Evolutionary conservation across 495 filamentous ascomycete species (phyloP).

Genomic region (Chaetomium tenue): DNA sequence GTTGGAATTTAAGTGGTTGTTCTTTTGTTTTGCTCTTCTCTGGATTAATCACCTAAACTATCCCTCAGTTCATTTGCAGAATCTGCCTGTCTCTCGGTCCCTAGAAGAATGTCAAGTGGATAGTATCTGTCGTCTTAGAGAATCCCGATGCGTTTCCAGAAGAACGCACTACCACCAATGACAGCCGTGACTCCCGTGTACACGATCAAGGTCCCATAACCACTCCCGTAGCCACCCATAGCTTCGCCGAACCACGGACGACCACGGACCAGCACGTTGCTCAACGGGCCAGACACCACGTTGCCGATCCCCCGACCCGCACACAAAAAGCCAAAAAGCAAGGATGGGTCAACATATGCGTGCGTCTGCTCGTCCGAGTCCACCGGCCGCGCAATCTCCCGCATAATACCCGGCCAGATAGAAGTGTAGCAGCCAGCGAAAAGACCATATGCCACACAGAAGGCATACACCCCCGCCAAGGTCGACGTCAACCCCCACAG

Average conservation of each 20-base stretch:
- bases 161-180: conserved; percentile 6
- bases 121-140: not conserved
- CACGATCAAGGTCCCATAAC: conserved; percentile 13
- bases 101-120: too few relatives aligned
- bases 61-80: too few relatives aligned
- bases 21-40: too few relatives aligned
- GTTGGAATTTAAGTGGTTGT: too few relatives aligned
- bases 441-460: conserved; percentile 3
- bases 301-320: conserved; percentile 5
- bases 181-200: conserved; percentile 9
- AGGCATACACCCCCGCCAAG: conserved; percentile 9
- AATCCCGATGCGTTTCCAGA: conserved; percentile 5
- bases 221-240: conserved; percentile 7
- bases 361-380: not conserved
- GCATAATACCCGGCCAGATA: conserved; percentile 13
- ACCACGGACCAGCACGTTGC: conserved; percentile 3
- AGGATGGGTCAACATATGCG: not conserved
- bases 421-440: conserved; percentile 13
- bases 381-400: conserved; percentile 3
- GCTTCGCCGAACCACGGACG: conserved; percentile 10
- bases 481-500: conserved; percentile 9
- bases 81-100: too few relatives aligned
- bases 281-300: conserved; percentile 1
- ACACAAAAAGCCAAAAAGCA: conserved; percentile 11
- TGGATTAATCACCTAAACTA: too few relatives aligned